These are phyloP conservation scores for Trichoderma oligosporum DNA, from an alignment of 2,329 filamentous ascomycete species.

Conservation along the genomic window DNA sequence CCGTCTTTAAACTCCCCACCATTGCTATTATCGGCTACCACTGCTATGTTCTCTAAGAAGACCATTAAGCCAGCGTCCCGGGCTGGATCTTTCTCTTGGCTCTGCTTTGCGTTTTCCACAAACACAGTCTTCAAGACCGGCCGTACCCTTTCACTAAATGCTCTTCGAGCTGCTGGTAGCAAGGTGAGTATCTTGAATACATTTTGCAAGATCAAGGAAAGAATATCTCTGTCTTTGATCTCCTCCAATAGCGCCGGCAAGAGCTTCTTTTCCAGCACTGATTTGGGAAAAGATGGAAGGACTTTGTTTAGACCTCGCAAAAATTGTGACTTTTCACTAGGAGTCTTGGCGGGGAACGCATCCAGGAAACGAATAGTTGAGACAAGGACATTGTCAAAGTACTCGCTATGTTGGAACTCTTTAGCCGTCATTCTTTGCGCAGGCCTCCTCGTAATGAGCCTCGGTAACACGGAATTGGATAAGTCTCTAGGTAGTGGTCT, in stretches of 20 bases:
- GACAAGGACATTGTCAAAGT: conserved; percentile 95
- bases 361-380: conserved; percentile 96
- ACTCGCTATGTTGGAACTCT: conserved; percentile 92
- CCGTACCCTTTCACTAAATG: conserved; percentile 83
- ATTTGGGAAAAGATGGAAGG: conserved; percentile 85
- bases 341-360: conserved; percentile 83
- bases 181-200: conserved; percentile 84
- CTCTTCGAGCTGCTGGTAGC: conserved; percentile 70
- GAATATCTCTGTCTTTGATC: conserved; percentile 83
- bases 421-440: conserved; percentile 82
- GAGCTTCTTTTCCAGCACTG: conserved; percentile 92
- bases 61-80: conserved; percentile 91
- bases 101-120: conserved; percentile 54
- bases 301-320: conserved; percentile 85
- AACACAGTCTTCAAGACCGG: conserved; percentile 82
- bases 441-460: conserved; percentile 80
- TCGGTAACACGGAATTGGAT: conserved; percentile 69
- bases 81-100: conserved; percentile 70
- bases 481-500: conserved; percentile 77
- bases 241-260: conserved; percentile 86
- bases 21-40: conserved; percentile 74
- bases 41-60: conserved; percentile 74
- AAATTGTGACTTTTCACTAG: conserved; percentile 86
- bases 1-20: conserved; percentile 94
- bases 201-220: conserved; percentile 83